These are phyloP conservation scores for Fusarium sterilihyphosum DNA, from an alignment of 2,329 filamentous ascomycete genomes.

Conservation along the genomic window DNA sequence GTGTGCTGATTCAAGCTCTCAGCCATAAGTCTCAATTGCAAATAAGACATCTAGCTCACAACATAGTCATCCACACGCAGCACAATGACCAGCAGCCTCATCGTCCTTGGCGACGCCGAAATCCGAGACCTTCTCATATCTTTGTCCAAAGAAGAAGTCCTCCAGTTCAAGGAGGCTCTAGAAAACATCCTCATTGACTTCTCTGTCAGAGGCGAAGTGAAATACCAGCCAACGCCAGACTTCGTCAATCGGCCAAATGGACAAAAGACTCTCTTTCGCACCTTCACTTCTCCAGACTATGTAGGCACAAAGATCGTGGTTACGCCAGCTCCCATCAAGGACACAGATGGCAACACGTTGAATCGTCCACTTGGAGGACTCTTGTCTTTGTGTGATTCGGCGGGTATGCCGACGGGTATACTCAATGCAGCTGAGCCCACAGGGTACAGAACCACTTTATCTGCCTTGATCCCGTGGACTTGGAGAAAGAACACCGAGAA, in stretches of 20 bases:
- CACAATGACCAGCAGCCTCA: not conserved
- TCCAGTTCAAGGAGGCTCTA: constrained; percentile 15
- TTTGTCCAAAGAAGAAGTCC: constrained; percentile 19
- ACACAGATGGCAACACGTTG: not conserved
- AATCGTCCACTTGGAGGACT: constrained; percentile 22
- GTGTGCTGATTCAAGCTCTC: too few relatives aligned
- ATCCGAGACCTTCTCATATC: constrained; percentile 32
- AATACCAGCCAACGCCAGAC: constrained; percentile 34
- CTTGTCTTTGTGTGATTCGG: constrained; percentile 21
- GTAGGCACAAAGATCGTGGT: constrained; percentile 43
- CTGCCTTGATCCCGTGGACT: constrained; percentile 69
- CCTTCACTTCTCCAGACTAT: constrained; percentile 30
- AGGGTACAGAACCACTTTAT: constrained; percentile 73
- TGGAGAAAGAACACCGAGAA: constrained; percentile 52
- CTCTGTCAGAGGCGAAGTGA: constrained; percentile 23
- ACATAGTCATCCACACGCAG: too few relatives aligned
- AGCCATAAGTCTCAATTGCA: too few relatives aligned
- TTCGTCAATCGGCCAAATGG: constrained; percentile 37
- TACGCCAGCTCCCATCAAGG: constrained; percentile 10
- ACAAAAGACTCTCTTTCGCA: constrained; percentile 39
- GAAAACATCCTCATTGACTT: constrained; percentile 26
- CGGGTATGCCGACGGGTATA: constrained; percentile 53
- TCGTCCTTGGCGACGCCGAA: constrained; percentile 26
- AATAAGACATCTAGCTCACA: too few relatives aligned
- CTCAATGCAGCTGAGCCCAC: constrained; percentile 75